Evolutionary conservation across 148 eudicot genomes (phyloP).

Genomic region (Camellia sinensis): DNA sequence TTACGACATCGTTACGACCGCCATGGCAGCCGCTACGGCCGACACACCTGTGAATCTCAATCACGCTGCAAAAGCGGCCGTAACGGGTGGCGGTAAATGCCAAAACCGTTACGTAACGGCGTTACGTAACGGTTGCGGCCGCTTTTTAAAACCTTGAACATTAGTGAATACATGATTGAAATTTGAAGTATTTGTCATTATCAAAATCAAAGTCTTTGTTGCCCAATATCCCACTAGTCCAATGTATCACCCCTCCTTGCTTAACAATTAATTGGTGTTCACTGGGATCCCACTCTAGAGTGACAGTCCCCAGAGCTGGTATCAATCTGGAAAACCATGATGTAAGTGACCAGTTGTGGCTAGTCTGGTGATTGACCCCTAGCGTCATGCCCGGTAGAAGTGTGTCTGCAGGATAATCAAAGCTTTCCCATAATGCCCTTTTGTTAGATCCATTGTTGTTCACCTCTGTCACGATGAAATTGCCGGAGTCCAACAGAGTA

Average conservation of each 20-base stretch:
- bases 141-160: no score
- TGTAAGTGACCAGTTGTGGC: neutral
- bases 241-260: neutral
- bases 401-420: neutral
- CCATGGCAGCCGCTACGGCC: no score
- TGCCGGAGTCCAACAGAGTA: neutral
- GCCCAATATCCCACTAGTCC: constrained; percentile 1
- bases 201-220: neutral
- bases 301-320: neutral
- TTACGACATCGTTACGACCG: no score
- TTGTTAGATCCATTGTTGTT: neutral
- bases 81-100: no score
- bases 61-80: no score
- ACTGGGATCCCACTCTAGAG: neutral
- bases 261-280: neutral
- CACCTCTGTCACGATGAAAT: neutral
- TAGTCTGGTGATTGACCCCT: neutral
- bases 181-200: no score
- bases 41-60: no score
- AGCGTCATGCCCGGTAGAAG: neutral
- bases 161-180: neutral
- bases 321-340: neutral
- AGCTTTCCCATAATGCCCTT: neutral
- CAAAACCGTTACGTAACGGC: no score
- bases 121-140: no score